A percentile compares a stretch with the other conserved stretches of the same genome.
These are phyloP conservation scores for Taphrina wiesneri DNA, from an alignment of 1,139 yeast genomes.

Conservation along the genomic window DNA sequence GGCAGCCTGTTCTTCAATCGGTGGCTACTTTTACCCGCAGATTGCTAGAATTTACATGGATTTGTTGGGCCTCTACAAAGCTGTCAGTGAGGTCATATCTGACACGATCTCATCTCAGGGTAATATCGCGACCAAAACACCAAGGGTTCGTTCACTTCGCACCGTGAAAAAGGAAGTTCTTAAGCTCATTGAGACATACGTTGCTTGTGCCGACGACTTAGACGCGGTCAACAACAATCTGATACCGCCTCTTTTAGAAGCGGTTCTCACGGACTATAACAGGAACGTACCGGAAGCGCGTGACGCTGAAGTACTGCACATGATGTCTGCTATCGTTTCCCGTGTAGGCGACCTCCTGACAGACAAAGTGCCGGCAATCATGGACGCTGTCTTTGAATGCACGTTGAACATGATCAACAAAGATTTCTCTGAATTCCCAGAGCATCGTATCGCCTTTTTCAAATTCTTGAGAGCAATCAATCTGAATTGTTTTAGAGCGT, in stretches of 20 bases:
- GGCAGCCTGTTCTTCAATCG: conserved; percentile 87
- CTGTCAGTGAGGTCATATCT: conserved; percentile 87
- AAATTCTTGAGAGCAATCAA: conserved; percentile 84
- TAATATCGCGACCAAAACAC: conserved; percentile 84
- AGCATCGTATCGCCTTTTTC: conserved; percentile 95
- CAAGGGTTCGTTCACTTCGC: conserved; percentile 90
- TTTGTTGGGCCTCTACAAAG: conserved; percentile 83
- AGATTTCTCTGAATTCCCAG: conserved; percentile 95
- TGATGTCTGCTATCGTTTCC: conserved; percentile 85
- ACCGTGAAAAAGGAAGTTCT: conserved; percentile 93
- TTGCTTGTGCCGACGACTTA: conserved; percentile 80
- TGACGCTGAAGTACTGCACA: conserved; percentile 94
- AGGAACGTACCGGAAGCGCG: conserved; percentile 92
- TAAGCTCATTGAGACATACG: conserved; percentile 83
- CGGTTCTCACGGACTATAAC: conserved; percentile 87
- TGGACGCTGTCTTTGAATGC: conserved; percentile 90
- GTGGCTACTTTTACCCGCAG: conserved; percentile 88
- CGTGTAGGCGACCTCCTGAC: conserved; percentile 82
- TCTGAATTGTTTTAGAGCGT: conserved; percentile 78
- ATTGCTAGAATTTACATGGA: conserved; percentile 82
- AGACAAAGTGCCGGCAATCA: conserved; percentile 80
- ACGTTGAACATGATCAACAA: conserved; percentile 93
- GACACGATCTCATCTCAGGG: conserved; percentile 78
- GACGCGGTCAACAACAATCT: conserved; percentile 83
- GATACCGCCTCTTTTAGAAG: conserved; percentile 77